A percentile compares a stretch with the other conserved stretches of the same genome.
phyloP scores from a whole-genome alignment of 2,329 filamentous ascomycete species.

The Alternaria rosae region DNA sequence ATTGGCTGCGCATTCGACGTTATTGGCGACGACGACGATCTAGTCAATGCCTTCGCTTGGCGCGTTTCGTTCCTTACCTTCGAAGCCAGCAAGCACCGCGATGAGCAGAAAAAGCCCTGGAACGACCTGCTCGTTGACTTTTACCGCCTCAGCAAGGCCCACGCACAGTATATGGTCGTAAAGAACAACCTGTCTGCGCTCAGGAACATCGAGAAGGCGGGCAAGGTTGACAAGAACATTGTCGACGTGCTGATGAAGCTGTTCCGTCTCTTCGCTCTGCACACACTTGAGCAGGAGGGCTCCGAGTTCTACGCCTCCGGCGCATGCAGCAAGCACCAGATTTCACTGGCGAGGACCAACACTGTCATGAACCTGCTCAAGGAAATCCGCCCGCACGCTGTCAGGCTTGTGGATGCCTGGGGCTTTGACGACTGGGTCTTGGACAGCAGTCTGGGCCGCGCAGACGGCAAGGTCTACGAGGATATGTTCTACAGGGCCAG shows the following conservation, averaged over 20 bases:
- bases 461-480: conserved; percentile 78
- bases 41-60: conserved; percentile 79
- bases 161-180: conserved; percentile 78
- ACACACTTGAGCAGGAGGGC: conserved; percentile 73
- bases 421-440: conserved; percentile 81
- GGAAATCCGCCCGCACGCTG: conserved; percentile 76
- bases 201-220: conserved; percentile 60
- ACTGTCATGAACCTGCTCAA: conserved; percentile 73
- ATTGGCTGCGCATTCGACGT: conserved; percentile 78
- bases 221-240: conserved; percentile 65
- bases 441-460: conserved; percentile 72
- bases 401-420: conserved; percentile 76
- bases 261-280: conserved; percentile 70
- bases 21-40: conserved; percentile 72
- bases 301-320: conserved; percentile 75
- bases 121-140: conserved; percentile 81
- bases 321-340: conserved; percentile 75
- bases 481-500: conserved; percentile 77
- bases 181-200: conserved; percentile 80
- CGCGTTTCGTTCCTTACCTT: conserved; percentile 77
- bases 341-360: conserved; percentile 71
- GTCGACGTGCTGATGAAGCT: conserved; percentile 68
- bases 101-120: conserved; percentile 76
- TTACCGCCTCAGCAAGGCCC: conserved; percentile 76
- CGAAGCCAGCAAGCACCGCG: conserved; percentile 75